A percentile compares a stretch with the other conserved stretches of the same genome.
phyloP scores from a whole-genome alignment of 345 rosid genomes.

The Lepidium aucheri region DNA sequence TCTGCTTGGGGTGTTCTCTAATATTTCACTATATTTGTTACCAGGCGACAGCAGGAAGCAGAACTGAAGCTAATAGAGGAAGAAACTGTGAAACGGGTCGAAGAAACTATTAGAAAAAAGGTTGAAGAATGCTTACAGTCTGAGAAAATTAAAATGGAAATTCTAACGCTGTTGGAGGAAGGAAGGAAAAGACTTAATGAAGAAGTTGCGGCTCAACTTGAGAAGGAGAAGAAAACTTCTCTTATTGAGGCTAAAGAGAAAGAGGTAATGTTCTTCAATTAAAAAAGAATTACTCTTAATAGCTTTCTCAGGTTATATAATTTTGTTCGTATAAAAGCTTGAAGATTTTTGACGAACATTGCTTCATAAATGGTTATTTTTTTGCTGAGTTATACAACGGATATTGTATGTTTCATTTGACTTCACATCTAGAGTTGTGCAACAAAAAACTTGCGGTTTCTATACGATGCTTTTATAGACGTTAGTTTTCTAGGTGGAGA shows the following conservation, averaged over 20 bases:
- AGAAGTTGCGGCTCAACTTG: conserved; percentile 78
- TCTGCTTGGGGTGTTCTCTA: conserved; percentile 20
- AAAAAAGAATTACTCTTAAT: no score
- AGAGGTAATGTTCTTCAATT: no score
- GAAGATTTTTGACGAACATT: neutral
- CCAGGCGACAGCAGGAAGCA: conserved; percentile 89
- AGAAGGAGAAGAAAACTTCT: conserved; percentile 73
- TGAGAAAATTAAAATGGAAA: conserved; percentile 59
- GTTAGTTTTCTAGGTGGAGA: neutral
- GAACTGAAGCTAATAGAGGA: conserved; percentile 85
- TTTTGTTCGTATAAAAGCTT: neutral
- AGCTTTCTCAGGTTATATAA: neutral
- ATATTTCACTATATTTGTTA: conserved; percentile 30
- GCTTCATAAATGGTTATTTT: neutral
- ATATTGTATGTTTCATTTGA: neutral
- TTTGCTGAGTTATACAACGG: neutral
- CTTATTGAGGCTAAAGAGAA: conserved; percentile 57
- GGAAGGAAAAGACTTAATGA: conserved; percentile 59
- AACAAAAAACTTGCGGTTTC: neutral
- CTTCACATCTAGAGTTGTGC: neutral
- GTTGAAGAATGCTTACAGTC: conserved; percentile 78
- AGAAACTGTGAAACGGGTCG: conserved; percentile 83
- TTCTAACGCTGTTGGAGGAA: conserved; percentile 59
- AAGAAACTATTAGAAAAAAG: conserved; percentile 60
- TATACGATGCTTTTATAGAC: neutral